Evolutionary conservation across 2,329 filamentous ascomycete species (phyloP), one percentile per base, ranked within the genome.

Genomic region (Colletotrichum trifolii): DNA sequence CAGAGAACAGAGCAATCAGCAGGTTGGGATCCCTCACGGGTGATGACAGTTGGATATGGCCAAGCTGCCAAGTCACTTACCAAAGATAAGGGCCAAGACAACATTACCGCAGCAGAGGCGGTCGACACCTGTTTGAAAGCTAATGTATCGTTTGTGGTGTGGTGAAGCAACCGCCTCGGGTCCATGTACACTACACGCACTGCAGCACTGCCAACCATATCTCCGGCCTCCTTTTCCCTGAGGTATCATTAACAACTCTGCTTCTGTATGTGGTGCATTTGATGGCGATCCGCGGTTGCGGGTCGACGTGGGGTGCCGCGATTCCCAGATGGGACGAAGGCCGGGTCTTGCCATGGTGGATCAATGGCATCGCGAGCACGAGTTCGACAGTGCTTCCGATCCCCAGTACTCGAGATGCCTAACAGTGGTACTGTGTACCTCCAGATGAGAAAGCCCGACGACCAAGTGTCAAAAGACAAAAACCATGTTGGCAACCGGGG

Each of bases 241-340:
- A 17, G 17, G 17, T 17, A 52, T 39, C 13, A 45, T 52, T 46
- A 57, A 56, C 52, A 57, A 56, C 58, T 50, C 56, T 36, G 35
- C 42, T 34, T 63, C 59, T 62, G 46, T 52, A 56, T 65, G 39
- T 46, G 52, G 40, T 62, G 36, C 33, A 15, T 35, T 35, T 40
- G 47, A 56, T 65, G 52, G 52, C 36, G 62, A 65, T 65, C 62
- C 52, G 62, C 62, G 58, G 40, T 11, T 56, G 58, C 62, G 62
- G 62, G 62, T 65, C 58, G 39, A 47, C 40, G 40, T 56, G 52
- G 62, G 36, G 36, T 56, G 52, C 57, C 36, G 58, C 62, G 35
- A 47, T 55, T 36, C 45, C 46, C 52, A 56, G 45, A 25, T 53
- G 13, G 46, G 52, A 56, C 33, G 50, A 43, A 15, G 15, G 25